Base-by-base conservation (phyloP, 768 basidiomycete species). In the Tephrocybe sp. region DNA sequence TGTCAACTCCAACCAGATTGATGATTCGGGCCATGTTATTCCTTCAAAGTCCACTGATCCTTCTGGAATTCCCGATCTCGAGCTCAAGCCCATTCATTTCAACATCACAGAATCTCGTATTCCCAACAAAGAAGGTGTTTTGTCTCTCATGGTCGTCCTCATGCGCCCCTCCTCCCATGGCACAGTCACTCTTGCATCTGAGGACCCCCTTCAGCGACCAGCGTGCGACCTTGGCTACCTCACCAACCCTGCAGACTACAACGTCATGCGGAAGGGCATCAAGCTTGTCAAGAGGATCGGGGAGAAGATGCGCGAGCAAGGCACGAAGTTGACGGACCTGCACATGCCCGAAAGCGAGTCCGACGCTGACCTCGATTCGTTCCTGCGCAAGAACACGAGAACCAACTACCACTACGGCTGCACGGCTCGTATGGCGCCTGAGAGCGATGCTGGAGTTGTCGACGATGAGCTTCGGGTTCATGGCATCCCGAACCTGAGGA, bases 11-110 rank as follows among this genome's bases (percentile, higher is more conserved):
- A 26, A 25, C 11, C 48, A 49, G 12, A 49, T 49, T 28, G 40
- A 49, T 21, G 40, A 49, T 37, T 49, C 48, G 7, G 48, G 48
- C 21, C 23, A 42, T 12, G 1, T 49, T 18, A 49, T 34, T 4
- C 48, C 39, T 3, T 1, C 30, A 15, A 24, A 49, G 12, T 26
- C 39, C 15, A 18, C 48, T 18, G 53, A 59, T n/a, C 53, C 62
- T 7, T 38, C 47, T n/a, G 64, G 62, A 21, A 48, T 68, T 14
- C 71, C 75, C 1, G 74, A 77, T 54, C 62, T 75, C 45, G 74
- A 75, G 51, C 65, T 75, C 37, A 70, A 70, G 64, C 55, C 48
- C 9, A 48, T 56, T 7, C 52, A 61, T n/a, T 55, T 60, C 9
- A 51, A 53, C 21, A 33, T 48, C 30, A 45, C 51, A 21, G 45